Conservation (phyloP, 176 grass and related monocot species). For the Aegilops longissima region DNA sequence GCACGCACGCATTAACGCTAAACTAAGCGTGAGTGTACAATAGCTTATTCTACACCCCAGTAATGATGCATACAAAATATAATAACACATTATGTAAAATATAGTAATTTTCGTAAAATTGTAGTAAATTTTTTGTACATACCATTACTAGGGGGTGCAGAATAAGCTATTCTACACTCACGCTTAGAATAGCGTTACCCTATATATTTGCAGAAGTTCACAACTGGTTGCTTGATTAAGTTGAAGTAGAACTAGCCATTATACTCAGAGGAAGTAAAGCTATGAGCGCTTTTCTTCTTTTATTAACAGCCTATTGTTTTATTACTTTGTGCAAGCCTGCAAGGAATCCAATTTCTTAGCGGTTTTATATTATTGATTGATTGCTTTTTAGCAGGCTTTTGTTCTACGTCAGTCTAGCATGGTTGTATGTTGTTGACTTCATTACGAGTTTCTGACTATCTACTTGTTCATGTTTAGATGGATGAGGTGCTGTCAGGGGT, state of each 20-base stretch:
- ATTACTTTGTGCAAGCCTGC: not conserved
- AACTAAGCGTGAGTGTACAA: no score
- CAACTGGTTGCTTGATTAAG: not conserved
- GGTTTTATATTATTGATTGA: not conserved
- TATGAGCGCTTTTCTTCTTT: not conserved
- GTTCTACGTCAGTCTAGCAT: not conserved
- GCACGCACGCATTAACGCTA: no score
- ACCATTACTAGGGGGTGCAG: no score
- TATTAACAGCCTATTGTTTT: not conserved
- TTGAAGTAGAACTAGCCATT: not conserved
- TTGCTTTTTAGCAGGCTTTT: not conserved
- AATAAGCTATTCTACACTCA: no score
- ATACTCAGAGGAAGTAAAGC: not conserved
- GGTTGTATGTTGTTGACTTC: not conserved
- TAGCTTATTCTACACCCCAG: no score
- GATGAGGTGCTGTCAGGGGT: no score
- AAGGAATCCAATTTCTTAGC: not conserved
- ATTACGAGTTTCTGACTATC: not conserved
- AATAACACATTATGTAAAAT: no score
- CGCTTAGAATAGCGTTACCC: no score
- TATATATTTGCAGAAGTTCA: not conserved
- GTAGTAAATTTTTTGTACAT: no score
- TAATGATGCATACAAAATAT: no score
- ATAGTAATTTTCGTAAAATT: no score
- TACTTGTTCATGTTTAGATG: no score